These are phyloP conservation scores for Talaromyces trachyspermus DNA, from an alignment of 495 filamentous ascomycete genomes.

Conservation along the genomic window DNA sequence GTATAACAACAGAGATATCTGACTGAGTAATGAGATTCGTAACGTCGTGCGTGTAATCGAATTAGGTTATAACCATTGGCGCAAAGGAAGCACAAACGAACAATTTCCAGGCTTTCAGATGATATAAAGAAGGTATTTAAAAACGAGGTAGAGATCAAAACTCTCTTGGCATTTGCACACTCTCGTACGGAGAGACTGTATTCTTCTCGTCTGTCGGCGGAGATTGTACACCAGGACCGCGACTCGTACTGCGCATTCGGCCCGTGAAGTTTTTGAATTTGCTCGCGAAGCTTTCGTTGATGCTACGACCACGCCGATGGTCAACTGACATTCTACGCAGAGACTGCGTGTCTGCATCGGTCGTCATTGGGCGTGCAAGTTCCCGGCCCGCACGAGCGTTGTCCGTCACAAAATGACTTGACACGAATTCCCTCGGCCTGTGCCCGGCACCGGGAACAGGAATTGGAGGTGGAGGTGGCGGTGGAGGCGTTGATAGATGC, in stretches of 20 bases:
- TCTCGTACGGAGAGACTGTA: slow-evolving; percentile 23
- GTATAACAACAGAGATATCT: background rate
- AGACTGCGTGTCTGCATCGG: slow-evolving; percentile 25
- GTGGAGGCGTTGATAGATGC: slow-evolving; percentile 66
- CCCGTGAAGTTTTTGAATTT: slow-evolving; percentile 57
- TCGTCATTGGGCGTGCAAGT: slow-evolving; percentile 35
- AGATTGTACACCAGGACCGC: slow-evolving; percentile 26
- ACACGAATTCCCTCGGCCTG: slow-evolving; percentile 43
- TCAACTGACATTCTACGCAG: slow-evolving; percentile 40
- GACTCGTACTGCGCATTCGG: slow-evolving; percentile 61
- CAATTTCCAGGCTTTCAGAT: background rate
- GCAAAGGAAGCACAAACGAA: background rate
- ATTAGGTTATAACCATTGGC: background rate
- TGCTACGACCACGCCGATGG: slow-evolving; percentile 60
- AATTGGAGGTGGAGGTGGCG: slow-evolving; percentile 45
- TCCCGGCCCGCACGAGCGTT: slow-evolving; percentile 32
- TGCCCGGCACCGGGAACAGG: slow-evolving; percentile 21
- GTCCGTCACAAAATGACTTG: slow-evolving; percentile 71
- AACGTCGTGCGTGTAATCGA: slow-evolving; percentile 1
- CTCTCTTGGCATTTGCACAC: slow-evolving; percentile 14
- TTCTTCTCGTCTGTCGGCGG: slow-evolving; percentile 8
- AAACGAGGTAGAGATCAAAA: background rate
- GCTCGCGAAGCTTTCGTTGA: slow-evolving; percentile 55
- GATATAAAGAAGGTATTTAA: background rate
- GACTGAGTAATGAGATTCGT: slow-evolving; percentile 6